These are phyloP conservation scores for Porcisia hertigi DNA, from an alignment of 208 protist species.

Conservation along the genomic window DNA sequence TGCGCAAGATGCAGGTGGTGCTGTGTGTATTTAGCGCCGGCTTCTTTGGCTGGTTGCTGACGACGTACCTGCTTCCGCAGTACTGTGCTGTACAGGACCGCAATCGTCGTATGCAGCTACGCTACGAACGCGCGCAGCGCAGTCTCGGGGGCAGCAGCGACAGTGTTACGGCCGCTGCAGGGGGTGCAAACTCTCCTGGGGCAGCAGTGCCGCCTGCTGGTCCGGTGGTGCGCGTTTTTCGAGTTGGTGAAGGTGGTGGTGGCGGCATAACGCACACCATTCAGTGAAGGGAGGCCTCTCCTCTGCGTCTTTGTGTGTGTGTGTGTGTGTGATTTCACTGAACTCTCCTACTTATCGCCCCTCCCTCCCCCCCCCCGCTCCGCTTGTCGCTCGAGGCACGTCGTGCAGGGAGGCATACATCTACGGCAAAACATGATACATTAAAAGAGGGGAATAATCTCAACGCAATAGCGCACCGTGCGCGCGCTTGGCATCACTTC, in stretches of 20 bases:
- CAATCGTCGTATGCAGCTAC: conserved; percentile 55
- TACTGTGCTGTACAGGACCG: conserved; percentile 75
- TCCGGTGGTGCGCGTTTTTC: conserved; percentile 29
- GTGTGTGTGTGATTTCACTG: neutral
- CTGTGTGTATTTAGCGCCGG: conserved; percentile 33
- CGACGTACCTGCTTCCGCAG: conserved; percentile 64
- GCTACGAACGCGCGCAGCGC: conserved; percentile 56
- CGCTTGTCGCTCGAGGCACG: neutral
- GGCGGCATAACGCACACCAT: conserved; percentile 13
- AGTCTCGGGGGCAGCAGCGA: conserved; percentile 17
- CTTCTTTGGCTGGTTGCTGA: conserved; percentile 52
- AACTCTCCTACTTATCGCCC: neutral
- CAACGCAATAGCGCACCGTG: neutral
- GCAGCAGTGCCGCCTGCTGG: neutral
- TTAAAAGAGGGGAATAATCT: too few relatives aligned
- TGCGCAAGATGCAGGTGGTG: conserved; percentile 56
- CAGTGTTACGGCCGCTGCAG: neutral
- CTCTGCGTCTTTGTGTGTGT: neutral
- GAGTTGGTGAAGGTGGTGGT: conserved; percentile 5
- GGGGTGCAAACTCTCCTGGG: neutral
- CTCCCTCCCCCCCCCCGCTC: neutral
- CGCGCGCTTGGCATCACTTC: neutral
- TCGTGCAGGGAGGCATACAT: neutral
- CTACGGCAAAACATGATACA: neutral
- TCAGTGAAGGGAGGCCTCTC: conserved; percentile 2